Evolutionary conservation across 148 eudicot genomes (phyloP), one percentile per base, ranked within the genome.

Genomic region (Polygonum maritimum): DNA sequence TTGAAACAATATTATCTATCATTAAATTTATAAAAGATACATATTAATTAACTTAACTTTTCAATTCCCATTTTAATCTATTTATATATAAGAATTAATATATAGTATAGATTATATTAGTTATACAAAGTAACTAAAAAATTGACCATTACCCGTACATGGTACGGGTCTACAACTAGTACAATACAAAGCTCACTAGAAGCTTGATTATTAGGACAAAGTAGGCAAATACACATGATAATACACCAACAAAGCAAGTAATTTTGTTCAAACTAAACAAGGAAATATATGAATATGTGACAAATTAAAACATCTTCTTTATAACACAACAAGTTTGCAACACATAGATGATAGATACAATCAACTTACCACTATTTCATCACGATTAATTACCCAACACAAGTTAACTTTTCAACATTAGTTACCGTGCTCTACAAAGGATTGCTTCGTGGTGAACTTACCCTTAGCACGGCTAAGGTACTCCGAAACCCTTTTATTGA

Each of bases 391-490:
- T 8, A 60, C 7, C 58, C 47, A 44, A 44, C 47, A 44, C 47
- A 44, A 44, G 47, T 44, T 6, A 4, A 54, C 2, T 16, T 7
- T 16, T 8, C 21, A 60, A 26, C 67, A 26, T 22, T 7, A 26
- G 26, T 21, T 60, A 60, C 39, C 69, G 6, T 63, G 39, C 38
- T 75, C 70, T 1, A 40, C 78, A 58, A n/a, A 40, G 3, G 54
- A 76, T 1, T 57, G 48, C 14, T 19, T 41, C 3, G 51, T 12
- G 12, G 48, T 69, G 49, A 76, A 76, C 54, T 13, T 60, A 26
- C 5, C 10, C 72, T 57, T 76, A 44, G 78, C 78, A 11, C 71
- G 71, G 41, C 2, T 58, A 7, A 76, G 47, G 18, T 60, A 76
- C 1, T 41, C 19, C 3, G 71, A 41, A 26, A 63, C 51, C 71